These are phyloP conservation scores for Lichtheimia ornata DNA, from an alignment of 371 early-diverging fungal species.

Conservation along the genomic window DNA sequence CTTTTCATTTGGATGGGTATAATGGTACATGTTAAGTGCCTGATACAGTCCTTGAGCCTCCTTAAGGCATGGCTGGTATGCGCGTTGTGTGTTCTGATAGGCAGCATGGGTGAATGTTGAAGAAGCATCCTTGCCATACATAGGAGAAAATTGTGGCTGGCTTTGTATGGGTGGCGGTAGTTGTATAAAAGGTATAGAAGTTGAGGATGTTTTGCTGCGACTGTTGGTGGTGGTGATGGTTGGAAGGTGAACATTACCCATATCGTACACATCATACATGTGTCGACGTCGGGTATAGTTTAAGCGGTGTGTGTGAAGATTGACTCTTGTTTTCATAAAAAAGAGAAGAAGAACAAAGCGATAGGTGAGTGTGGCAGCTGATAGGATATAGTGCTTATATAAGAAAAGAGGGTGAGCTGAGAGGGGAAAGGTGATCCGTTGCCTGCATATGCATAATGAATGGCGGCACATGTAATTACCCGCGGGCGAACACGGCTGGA, in stretches of 20 bases:
- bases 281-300: slow-evolving; percentile 8
- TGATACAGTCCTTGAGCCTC: slow-evolving; percentile 35
- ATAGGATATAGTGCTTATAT: background rate
- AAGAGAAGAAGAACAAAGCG: slow-evolving; percentile 4
- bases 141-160: background rate
- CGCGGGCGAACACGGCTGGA: too few relatives aligned
- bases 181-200: background rate
- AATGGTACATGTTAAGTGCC: slow-evolving; percentile 29
- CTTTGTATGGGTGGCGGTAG: background rate
- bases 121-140: slow-evolving; percentile 6
- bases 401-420: background rate
- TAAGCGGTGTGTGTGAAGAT: slow-evolving; percentile 11
- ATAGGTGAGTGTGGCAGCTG: background rate
- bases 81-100: slow-evolving; percentile 5
- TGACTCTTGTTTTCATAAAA: slow-evolving; percentile 20
- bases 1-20: slow-evolving; percentile 25
- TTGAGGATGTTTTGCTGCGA: background rate
- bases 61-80: slow-evolving; percentile 25
- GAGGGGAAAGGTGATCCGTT: too few relatives aligned
- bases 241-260: slow-evolving; percentile 6
- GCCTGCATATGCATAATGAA: too few relatives aligned
- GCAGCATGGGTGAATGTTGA: slow-evolving; percentile 3
- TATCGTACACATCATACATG: slow-evolving; percentile 16
- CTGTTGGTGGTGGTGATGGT: background rate
- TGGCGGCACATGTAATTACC: too few relatives aligned